Conservation (phyloP, 2,329 filamentous ascomycete genomes). For the Claviceps sp. region DNA sequence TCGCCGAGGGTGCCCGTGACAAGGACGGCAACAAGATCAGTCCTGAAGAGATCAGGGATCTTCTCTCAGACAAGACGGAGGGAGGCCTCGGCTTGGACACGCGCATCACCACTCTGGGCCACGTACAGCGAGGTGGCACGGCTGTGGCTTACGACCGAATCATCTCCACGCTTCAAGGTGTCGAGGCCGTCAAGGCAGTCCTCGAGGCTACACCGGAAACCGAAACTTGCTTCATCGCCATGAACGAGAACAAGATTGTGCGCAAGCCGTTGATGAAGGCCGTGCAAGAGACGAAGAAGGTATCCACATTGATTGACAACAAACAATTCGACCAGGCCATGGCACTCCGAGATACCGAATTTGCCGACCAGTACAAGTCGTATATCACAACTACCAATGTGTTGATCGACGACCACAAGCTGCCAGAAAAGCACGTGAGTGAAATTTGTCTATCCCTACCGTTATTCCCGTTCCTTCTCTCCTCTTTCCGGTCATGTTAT, state of each 20-base stretch:
- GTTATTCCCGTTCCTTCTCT: no score
- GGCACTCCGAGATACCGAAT: constrained; percentile 80
- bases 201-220: constrained; percentile 80
- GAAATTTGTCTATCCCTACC: not conserved
- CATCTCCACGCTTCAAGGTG: constrained; percentile 83
- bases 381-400: constrained; percentile 86
- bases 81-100: constrained; percentile 71
- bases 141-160: constrained; percentile 92
- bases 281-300: constrained; percentile 72
- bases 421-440: constrained; percentile 58
- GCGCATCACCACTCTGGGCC: constrained; percentile 84
- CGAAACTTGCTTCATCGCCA: constrained; percentile 87
- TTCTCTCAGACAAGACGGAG: constrained; percentile 60
- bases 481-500: not conserved
- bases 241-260: constrained; percentile 95
- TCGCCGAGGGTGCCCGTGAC: constrained; percentile 90
- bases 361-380: constrained; percentile 79
- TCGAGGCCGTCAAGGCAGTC: constrained; percentile 86
- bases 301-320: constrained; percentile 65
- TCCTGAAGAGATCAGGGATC: constrained; percentile 67
- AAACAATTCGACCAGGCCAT: constrained; percentile 85
- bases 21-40: constrained; percentile 71
- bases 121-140: constrained; percentile 90
- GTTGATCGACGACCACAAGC: constrained; percentile 50
- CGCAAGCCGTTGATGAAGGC: constrained; percentile 81